Evolutionary conservation across 345 rosid genomes (phyloP), one percentile per base, ranked within the genome.

Genomic region (Angophora floribunda): DNA sequence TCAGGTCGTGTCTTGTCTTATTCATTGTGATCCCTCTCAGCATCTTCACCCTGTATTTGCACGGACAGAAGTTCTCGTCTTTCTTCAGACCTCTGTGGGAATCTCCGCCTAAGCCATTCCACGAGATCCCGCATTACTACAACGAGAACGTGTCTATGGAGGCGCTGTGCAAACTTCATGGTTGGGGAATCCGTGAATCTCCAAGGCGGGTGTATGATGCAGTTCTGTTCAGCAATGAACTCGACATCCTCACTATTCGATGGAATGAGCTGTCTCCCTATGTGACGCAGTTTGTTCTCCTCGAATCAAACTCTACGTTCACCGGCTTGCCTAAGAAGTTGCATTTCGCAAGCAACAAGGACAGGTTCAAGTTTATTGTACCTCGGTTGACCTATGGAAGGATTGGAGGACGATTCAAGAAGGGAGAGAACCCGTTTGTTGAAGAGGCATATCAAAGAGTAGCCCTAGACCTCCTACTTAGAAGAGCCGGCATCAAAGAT

Each of bases 361-460:
- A 90, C 32, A 89, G 89, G 87, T 97, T 96, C 87, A 89, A 93
- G 88, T 97, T 96, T 88, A 89, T 95, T 45, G 97, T 94, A 92
- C 93, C 95, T 50, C 94, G 98, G 86, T 90, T 97, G 89, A 95
- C 96, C 51, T 97, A 96, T 89, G 99, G 99, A 86, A 94, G 88
- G 90, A 91, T 96, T 55, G 97, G 95, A 30, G 99, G 99, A 52
- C 92, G 99, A 84, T 97, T 97, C 87, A 94, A 86, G 94, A 94
- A 91, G 92, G 97, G 97, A 0, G 99, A 96, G 86, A 97, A 97
- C 86, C 99, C 99, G 4, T 97, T 97, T 87, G 94, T 97, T 13
- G 99, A 97, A 93, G 99, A 97, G 89, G 97, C 99, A 3, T 96
- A 96, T 89, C 99, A 96, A 92, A 94, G 99, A 91, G 93, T 97